Base-by-base conservation (phyloP, 2,329 filamentous ascomycete species). In the Sporothrix euskadiensis region DNA sequence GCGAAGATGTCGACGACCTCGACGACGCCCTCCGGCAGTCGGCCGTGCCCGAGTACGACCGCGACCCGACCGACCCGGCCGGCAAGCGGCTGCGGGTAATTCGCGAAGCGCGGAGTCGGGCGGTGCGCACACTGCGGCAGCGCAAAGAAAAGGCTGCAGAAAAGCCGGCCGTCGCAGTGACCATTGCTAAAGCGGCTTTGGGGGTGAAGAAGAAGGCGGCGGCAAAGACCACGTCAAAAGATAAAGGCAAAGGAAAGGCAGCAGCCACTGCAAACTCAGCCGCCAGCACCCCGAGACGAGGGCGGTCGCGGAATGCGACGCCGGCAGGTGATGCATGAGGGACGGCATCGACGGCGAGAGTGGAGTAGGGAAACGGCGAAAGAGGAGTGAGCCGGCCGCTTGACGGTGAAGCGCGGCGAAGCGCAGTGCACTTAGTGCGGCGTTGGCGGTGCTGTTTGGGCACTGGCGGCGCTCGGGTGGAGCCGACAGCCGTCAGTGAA, bases 151-250 rank as follows among this genome's bases (percentile, higher is more conserved):
- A 19, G 61, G n/a, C 22, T 0, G 26, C 26, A 22, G 9, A 26
- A 12, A 56, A 30, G 9, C n/a, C 59, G 59, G 35, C 59, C 26
- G 35, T 44, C 19, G 59, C 59, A 8, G 59, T 44, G n/a, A 26
- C 35, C 4, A 65, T 65, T 14, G 68, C 52, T 12, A 49, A 66
- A 92, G 76, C 30, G 2, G 32, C 47, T 0, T 16, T 39, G 22
- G n/a, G 19, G 26, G 22, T 4, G 1, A 66, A 49, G 22, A 41
- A 10, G 22, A 32, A 44, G 59, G 59, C 5, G 0, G 7, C 12
- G 10, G 12, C 30, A 61, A 59, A 35, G 26, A 22, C 26, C 1
- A 22, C 54, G 22, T 1, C 26, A 9, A 49, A 49, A 14, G 63
- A 6, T 0, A 66, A 49, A 9, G 41, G 63, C 0, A 66, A 49